phyloP scores from a whole-genome alignment of 2,329 filamentous ascomycete species.

The Colletotrichum lini region DNA sequence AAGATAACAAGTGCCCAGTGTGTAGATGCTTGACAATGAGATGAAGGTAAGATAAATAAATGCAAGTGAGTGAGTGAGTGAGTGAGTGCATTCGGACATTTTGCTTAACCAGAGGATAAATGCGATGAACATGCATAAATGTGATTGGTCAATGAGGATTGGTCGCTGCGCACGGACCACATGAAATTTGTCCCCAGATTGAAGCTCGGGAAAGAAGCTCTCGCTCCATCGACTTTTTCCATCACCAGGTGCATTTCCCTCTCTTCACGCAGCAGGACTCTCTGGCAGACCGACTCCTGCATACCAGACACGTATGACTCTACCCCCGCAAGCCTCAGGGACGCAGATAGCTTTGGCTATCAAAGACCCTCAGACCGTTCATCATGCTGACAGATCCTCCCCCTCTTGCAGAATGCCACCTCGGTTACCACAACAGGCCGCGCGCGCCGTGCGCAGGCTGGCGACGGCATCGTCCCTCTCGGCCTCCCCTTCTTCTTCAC shows the following conservation, averaged over 20 bases:
- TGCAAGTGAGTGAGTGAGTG: no score
- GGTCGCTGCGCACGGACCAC: conserved; percentile 24
- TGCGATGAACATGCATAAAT: neutral
- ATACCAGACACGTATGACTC: conserved; percentile 30
- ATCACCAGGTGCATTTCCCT: conserved; percentile 19
- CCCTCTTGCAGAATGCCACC: conserved; percentile 34
- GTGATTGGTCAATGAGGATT: conserved; percentile 36
- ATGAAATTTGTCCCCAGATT: conserved; percentile 39
- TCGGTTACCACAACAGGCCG: conserved; percentile 41
- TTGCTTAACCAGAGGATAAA: neutral
- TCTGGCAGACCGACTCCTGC: conserved; percentile 22
- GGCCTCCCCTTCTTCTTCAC: neutral
- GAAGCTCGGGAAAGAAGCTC: conserved; percentile 27
- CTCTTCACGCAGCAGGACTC: conserved; percentile 27
- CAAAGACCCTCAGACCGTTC: no score
- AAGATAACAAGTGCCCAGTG: no score
- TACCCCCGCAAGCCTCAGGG: neutral
- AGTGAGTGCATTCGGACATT: neutral
- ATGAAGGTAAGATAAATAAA: no score
- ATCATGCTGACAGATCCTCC: neutral
- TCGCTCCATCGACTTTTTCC: conserved; percentile 40
- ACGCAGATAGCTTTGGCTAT: no score
- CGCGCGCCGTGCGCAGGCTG: conserved; percentile 41
- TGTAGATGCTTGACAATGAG: neutral
- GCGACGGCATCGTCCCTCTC: conserved; percentile 23